A percentile compares a stretch with the other conserved stretches of the same genome.
Evolutionary conservation across 2,329 filamentous ascomycete species (phyloP).

Genomic region (Fusarium chaquense): DNA sequence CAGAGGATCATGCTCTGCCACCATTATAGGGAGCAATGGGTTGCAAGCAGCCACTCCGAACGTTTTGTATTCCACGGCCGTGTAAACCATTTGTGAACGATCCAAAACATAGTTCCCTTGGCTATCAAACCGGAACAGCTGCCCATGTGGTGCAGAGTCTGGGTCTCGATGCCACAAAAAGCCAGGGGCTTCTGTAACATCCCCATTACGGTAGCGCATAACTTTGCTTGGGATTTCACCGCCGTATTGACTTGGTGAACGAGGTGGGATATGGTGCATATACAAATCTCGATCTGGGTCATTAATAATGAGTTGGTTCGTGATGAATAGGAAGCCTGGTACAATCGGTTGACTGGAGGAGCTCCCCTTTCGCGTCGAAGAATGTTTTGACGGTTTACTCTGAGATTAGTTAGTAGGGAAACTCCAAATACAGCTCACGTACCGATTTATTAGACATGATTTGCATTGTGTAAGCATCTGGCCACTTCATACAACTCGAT

Average conservation of each 20-base stretch:
- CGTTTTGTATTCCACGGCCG: conserved; percentile 38
- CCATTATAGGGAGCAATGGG: conserved; percentile 53
- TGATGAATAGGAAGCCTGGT: conserved; percentile 55
- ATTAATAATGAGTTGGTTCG: conserved; percentile 52
- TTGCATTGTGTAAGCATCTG: background rate
- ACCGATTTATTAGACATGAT: conserved; percentile 33
- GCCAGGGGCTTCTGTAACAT: conserved; percentile 40
- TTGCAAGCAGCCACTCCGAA: conserved; percentile 55
- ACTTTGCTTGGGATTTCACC: conserved; percentile 50
- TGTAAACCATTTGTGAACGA: background rate
- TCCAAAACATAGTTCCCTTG: background rate
- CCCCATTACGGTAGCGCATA: conserved; percentile 53
- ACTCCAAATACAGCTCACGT: background rate
- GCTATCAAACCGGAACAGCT: background rate
- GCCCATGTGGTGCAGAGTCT: background rate
- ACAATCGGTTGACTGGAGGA: background rate
- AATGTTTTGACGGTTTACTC: conserved; percentile 18
- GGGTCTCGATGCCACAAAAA: conserved; percentile 42
- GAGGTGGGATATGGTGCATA: conserved; percentile 51
- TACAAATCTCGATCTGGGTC: conserved; percentile 14
- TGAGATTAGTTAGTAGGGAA: conserved; percentile 15
- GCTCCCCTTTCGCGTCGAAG: conserved; percentile 22
- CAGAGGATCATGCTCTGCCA: conserved; percentile 42
- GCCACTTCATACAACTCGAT: background rate
- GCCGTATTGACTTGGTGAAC: conserved; percentile 36